Conservation (phyloP, 2,329 filamentous ascomycete genomes). For the Microsporum audouinii region DNA sequence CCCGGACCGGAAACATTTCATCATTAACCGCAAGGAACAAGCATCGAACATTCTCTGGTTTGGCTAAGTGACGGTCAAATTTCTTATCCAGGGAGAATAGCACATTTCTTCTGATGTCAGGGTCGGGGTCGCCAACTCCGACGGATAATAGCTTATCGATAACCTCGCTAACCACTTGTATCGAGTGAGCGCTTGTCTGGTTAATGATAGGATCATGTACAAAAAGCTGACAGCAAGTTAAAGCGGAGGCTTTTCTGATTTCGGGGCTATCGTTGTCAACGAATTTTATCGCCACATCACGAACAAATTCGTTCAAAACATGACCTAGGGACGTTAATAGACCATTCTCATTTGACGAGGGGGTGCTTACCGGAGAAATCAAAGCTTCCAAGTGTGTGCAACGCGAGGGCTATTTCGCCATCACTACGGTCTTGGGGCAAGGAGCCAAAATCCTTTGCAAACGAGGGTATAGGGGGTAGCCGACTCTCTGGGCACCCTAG, state of each 20-base stretch:
- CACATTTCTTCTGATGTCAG: constrained; percentile 79
- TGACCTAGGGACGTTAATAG: constrained; percentile 44
- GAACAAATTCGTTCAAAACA: constrained; percentile 94
- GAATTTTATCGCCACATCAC: constrained; percentile 95
- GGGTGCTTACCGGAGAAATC: constrained; percentile 58
- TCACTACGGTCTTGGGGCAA: constrained; percentile 69
- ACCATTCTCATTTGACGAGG: neutral
- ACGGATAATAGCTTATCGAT: constrained; percentile 94
- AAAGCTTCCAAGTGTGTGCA: constrained; percentile 95
- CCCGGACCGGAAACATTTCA: constrained; percentile 80
- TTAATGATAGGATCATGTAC: constrained; percentile 95
- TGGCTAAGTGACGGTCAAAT: constrained; percentile 92
- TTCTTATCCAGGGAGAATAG: constrained; percentile 80
- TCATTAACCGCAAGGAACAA: constrained; percentile 94
- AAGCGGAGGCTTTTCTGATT: constrained; percentile 82
- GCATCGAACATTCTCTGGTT: constrained; percentile 92
- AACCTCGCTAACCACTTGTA: constrained; percentile 94
- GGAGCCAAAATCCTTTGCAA: constrained; percentile 77
- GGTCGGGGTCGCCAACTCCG: constrained; percentile 81
- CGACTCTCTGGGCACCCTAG: constrained; percentile 83
- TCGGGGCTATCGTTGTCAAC: constrained; percentile 92
- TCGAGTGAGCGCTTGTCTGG: constrained; percentile 91
- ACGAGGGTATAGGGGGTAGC: constrained; percentile 68
- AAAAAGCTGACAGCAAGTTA: constrained; percentile 97
- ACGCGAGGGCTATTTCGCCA: constrained; percentile 77